Base-by-base conservation (phyloP, 2,329 filamentous ascomycete species). In the Aschersonia sp. region DNA sequence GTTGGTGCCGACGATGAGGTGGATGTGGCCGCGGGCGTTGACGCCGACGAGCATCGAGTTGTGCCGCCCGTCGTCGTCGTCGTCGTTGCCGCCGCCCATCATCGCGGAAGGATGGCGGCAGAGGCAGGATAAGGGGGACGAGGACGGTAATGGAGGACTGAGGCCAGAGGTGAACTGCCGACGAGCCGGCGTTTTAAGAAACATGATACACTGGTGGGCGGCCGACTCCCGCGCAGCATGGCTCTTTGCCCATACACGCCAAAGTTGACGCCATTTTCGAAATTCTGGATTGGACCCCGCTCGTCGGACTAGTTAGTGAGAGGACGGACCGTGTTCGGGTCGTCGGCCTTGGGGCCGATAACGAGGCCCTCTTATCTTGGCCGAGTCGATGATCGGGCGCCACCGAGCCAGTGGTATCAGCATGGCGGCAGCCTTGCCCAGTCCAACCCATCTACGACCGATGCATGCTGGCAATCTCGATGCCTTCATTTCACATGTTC, bases 1-100 rank as follows among this genome's bases (percentile, higher is more conserved):
- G 58, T 89, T 92, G 35, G 84, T 82, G 50, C 92, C 92, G 53
- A 97, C 66, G 58, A 98, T 78, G 50, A 98, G 73, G 63, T 98
- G 92, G 41, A 89, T 65, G 59, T 87, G 84, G 45, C 70, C 74
- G 46, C 73, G 73, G 58, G 80, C 82, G 61, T 89, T 80, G 54
- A 84, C 73, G 45, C 85, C 81, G 44, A 85, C 83, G 45, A 94
- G 78, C 46, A 94, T 43, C 32, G 45, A 31, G 44, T 55, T 53
- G 48, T 44, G 48, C 20, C 20, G 20, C 20, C 20, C 20, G 20
- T 20, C 20, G 20, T 20, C 20, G 20, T 20, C 20, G 20, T 20
- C 20, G 20, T 20, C 20, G 35, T 38, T 4, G 35, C 7, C 35
- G 35, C 7, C 35, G 7, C 7, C 12, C 35, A 7, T 38, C 12